Evolutionary conservation across 2,329 filamentous ascomycete species (phyloP).

Genomic region (Thermochaetoides dissita): DNA sequence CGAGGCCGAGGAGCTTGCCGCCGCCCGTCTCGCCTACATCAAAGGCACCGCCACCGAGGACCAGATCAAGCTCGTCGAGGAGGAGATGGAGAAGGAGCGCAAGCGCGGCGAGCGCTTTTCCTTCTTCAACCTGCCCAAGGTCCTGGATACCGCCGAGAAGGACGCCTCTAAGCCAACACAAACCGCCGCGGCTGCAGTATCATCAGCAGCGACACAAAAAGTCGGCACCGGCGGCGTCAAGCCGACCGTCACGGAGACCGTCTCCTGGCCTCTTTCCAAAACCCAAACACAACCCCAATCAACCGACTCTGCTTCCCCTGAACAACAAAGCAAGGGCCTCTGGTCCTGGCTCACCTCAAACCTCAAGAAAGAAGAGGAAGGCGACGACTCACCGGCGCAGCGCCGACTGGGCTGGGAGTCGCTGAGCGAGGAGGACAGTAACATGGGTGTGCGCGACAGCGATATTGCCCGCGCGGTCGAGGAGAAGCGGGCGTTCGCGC

Average conservation of each 20-base stretch:
- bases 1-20: constrained; percentile 39
- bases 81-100: constrained; percentile 36
- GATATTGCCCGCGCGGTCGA: constrained; percentile 21
- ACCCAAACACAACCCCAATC: not conserved
- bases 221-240: not conserved
- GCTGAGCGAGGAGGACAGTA: constrained; percentile 21
- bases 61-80: constrained; percentile 42
- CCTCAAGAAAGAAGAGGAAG: constrained; percentile 24
- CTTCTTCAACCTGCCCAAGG: constrained; percentile 31
- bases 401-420: constrained; percentile 20
- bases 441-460: constrained; percentile 17
- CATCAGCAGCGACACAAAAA: constrained; percentile 15
- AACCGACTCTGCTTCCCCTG: not conserved
- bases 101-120: constrained; percentile 15
- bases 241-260: constrained; percentile 6
- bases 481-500: constrained; percentile 20
- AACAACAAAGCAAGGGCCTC: constrained; percentile 12
- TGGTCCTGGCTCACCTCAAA: constrained; percentile 26
- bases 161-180: not conserved
- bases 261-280: constrained; percentile 6
- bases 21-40: constrained; percentile 47
- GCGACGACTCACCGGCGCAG: constrained; percentile 13
- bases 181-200: no score
- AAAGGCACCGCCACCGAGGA: constrained; percentile 41
- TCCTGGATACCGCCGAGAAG: constrained; percentile 30